Percentiles rank a stretch among this genome's conserved stretches.
Conservation (phyloP, 2,329 filamentous ascomycete genomes). For the Fusarium sororula region DNA sequence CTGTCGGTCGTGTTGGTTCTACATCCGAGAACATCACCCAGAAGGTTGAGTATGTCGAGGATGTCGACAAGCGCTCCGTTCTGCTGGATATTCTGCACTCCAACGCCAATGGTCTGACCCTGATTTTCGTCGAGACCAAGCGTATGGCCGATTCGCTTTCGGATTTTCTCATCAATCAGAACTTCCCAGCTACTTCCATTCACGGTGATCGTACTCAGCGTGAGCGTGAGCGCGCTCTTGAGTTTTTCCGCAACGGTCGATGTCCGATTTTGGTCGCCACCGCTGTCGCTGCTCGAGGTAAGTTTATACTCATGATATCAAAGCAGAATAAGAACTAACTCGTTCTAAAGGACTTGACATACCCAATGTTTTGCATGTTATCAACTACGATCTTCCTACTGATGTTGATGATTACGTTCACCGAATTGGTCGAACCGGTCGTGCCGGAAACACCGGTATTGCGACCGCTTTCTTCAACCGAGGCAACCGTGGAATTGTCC, state of each 20-base stretch:
- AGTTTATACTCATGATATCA: neutral
- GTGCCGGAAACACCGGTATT: slow-evolving; percentile 98
- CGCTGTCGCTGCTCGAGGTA: slow-evolving; percentile 81
- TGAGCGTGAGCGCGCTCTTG: slow-evolving; percentile 96
- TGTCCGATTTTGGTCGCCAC: slow-evolving; percentile 98
- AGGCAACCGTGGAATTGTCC: slow-evolving; percentile 96
- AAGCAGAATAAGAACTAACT: neutral
- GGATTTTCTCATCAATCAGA: slow-evolving; percentile 98
- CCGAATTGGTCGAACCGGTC: slow-evolving; percentile 98
- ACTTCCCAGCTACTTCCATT: slow-evolving; percentile 97
- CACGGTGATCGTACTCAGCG: slow-evolving; percentile 98
- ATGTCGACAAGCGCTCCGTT: slow-evolving; percentile 96
- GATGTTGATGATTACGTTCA: slow-evolving; percentile 99
- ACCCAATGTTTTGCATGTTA: slow-evolving; percentile 93
- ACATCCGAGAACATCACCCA: slow-evolving; percentile 99
- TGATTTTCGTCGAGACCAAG: slow-evolving; percentile 99
- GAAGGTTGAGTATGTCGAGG: slow-evolving; percentile 97
- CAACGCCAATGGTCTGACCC: slow-evolving; percentile 85
- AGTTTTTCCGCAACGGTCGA: slow-evolving; percentile 95
- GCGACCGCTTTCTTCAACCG: slow-evolving; percentile 99
- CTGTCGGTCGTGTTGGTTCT: slow-evolving; percentile 96
- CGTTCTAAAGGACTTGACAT: slow-evolving; percentile 76
- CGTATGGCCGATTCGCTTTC: slow-evolving; percentile 98
- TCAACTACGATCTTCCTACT: slow-evolving; percentile 99
- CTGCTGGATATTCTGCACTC: slow-evolving; percentile 97